A percentile compares a stretch with the other conserved stretches of the same genome.
Evolutionary conservation across 2,329 filamentous ascomycete genomes (phyloP).

Genomic region (Scytalidium sp.): DNA sequence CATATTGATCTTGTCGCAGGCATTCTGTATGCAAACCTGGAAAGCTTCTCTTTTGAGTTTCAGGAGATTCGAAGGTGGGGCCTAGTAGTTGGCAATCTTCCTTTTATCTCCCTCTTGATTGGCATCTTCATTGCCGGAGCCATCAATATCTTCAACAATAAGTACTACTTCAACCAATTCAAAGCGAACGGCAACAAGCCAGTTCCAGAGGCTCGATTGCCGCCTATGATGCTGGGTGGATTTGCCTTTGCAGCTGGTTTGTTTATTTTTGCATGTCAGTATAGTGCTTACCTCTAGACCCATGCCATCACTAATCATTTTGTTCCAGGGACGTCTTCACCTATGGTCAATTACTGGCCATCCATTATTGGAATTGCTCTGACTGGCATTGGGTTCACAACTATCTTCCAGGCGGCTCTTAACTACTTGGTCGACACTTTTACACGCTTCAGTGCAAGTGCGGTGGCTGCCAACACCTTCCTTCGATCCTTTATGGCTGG

Average conservation of each 20-base stretch:
- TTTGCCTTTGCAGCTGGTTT: constrained; percentile 55
- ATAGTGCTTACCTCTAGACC: too few relatives aligned
- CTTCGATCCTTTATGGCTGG: constrained; percentile 66
- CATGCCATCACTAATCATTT: neutral
- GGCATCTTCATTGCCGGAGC: constrained; percentile 56
- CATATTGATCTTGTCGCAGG: neutral
- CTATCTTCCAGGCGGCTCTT: constrained; percentile 61
- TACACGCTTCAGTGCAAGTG: constrained; percentile 55
- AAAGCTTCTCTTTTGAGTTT: constrained; percentile 43
- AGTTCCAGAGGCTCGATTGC: constrained; percentile 57
- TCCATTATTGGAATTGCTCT: constrained; percentile 52
- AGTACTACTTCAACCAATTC: constrained; percentile 58
- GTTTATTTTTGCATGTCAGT: constrained; percentile 44
- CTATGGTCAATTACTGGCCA: constrained; percentile 48
- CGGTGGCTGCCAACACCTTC: constrained; percentile 63
- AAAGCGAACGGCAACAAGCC: constrained; percentile 47
- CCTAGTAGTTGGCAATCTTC: constrained; percentile 51
- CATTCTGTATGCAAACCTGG: constrained; percentile 38
- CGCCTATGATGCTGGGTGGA: constrained; percentile 63
- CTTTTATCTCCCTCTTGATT: constrained; percentile 61
- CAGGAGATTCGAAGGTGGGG: constrained; percentile 58
- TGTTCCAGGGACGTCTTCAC: constrained; percentile 43
- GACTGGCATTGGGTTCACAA: constrained; percentile 61
- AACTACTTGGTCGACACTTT: constrained; percentile 63
- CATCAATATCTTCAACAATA: constrained; percentile 57